Evolutionary conservation across 2,329 filamentous ascomycete species (phyloP).

Genomic region (Clonostachys chloroleuca): DNA sequence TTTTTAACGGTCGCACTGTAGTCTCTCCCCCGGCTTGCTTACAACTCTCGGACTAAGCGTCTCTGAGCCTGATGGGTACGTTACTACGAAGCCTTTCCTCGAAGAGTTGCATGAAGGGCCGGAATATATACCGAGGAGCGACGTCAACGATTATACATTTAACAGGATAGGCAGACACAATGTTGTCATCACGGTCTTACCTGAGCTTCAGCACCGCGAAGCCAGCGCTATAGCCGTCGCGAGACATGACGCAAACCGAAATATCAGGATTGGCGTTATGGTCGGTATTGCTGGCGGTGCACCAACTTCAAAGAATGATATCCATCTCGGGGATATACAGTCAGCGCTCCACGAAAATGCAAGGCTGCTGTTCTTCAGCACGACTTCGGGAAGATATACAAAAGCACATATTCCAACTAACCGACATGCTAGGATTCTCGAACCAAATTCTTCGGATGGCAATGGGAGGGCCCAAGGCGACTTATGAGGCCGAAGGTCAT

Average conservation of each 20-base stretch:
- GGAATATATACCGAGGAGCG: background rate
- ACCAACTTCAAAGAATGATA: slow-evolving; percentile 10
- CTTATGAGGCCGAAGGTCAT: background rate
- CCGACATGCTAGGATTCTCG: background rate
- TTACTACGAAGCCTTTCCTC: slow-evolving; percentile 13
- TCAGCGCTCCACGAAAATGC: background rate
- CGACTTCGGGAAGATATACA: slow-evolving; percentile 5
- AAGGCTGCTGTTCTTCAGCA: slow-evolving; percentile 3
- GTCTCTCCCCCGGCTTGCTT: too few relatives aligned
- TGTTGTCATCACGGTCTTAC: slow-evolving; percentile 21
- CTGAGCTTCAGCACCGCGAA: slow-evolving; percentile 16
- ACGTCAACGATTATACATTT: slow-evolving; percentile 14
- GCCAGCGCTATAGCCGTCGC: slow-evolving; percentile 19
- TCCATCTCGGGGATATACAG: slow-evolving; percentile 6
- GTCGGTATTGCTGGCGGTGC: slow-evolving; percentile 13
- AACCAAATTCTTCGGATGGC: background rate
- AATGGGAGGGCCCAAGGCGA: background rate
- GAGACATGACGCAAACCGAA: slow-evolving; percentile 20
- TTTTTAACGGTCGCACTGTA: too few relatives aligned
- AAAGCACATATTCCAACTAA: background rate
- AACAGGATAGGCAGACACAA: slow-evolving; percentile 20
- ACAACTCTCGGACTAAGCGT: background rate
- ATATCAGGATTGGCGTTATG: slow-evolving; percentile 10
- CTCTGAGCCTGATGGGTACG: slow-evolving; percentile 2
- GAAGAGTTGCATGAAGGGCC: slow-evolving; percentile 11